Conservation (phyloP, 352 stramenopile genomes). For the Lagenidium sp. region DNA sequence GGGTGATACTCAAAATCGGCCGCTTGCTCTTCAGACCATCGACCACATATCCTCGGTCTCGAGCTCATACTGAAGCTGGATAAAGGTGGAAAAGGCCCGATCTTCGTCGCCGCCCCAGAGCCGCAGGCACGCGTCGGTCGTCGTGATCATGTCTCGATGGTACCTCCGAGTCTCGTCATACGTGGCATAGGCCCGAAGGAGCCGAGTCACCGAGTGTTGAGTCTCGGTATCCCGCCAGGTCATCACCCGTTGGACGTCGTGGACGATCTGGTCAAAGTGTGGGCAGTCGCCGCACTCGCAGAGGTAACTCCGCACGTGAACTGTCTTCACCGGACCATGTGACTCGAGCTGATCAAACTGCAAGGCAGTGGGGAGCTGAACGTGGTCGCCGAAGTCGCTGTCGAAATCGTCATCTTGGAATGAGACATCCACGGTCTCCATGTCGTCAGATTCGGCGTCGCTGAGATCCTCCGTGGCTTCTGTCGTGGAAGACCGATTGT, state of each 20-base stretch:
- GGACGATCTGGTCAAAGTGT: slow-evolving; percentile 10
- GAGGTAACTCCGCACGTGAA: no score
- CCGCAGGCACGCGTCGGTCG: slow-evolving; percentile 41
- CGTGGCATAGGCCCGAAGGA: slow-evolving; percentile 61
- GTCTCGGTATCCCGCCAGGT: slow-evolving; percentile 11
- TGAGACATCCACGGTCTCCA: slow-evolving; percentile 2
- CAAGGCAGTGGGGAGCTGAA: no score
- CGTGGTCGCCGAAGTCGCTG: slow-evolving; percentile 3
- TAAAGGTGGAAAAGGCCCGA: slow-evolving; percentile 59
- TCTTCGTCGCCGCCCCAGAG: slow-evolving; percentile 56
- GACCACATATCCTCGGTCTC: no score
- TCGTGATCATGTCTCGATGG: slow-evolving; percentile 35
- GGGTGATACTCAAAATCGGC: no score
- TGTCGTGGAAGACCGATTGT: slow-evolving; percentile 8
- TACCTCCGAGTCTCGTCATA: slow-evolving; percentile 64
- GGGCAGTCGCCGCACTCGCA: slow-evolving; percentile 14
- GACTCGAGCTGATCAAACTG: no score
- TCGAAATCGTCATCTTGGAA: slow-evolving; percentile 3
- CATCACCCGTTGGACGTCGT: slow-evolving; percentile 10
- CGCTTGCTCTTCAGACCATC: no score
- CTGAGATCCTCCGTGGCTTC: slow-evolving; percentile 6
- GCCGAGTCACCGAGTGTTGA: slow-evolving; percentile 19
- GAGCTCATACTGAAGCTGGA: slow-evolving; percentile 52
- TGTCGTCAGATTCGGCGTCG: slow-evolving; percentile 1
- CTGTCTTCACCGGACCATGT: slow-evolving; percentile 5